Base-by-base conservation (phyloP, 2,329 filamentous ascomycete species). In the Clonostachys sp. region DNA sequence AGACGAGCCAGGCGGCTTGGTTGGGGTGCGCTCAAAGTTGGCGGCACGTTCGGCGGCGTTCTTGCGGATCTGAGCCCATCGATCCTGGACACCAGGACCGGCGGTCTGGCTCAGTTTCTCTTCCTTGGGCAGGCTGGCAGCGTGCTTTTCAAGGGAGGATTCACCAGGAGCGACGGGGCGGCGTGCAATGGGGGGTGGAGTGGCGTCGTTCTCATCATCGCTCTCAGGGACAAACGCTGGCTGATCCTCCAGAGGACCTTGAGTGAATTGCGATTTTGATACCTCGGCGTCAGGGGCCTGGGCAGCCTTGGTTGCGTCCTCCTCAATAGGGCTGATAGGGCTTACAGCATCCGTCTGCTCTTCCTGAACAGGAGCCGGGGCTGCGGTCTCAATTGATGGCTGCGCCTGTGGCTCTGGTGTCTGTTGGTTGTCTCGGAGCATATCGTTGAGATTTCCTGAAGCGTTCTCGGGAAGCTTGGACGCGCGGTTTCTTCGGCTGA, bases 11-110 rank as follows among this genome's bases (percentile, higher is more conserved):
- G 17, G 35, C 92, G 78, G 97, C 92, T 48, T 24, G 38, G 89
- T 46, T 17, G 40, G 34, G 46, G 36, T 34, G 8, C 44, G 43
- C 34, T 49, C 42, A 30, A 36, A 44, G 34, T 44, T 12, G 7
- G 81, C 74, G 35, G 87, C 88, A 50, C 91, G 81, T 51, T 94
- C 87, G 5, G 91, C 91, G 12, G 94, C 94, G 59, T 96, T 96
- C 75, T 91, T 92, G 55, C 91, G 83, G 55, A 97, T 96, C 67
- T 95, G 90, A 1, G 92, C 92, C 94, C 94, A 99, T 47, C 92
- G 84, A 62, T 96, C 91, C 53, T 87, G 66, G 3, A 69, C 65
- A 36, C 65, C 60, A 17, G 63, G 62, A 43, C 63, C 47, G 20
- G 64, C 61, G 46, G 51, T 64, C 45, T 57, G 61, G 49, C 52